Percentiles rank a stretch among this genome's conserved stretches.
phyloP scores from a whole-genome alignment of 345 rosid genomes.

The Corchorus olitorius region DNA sequence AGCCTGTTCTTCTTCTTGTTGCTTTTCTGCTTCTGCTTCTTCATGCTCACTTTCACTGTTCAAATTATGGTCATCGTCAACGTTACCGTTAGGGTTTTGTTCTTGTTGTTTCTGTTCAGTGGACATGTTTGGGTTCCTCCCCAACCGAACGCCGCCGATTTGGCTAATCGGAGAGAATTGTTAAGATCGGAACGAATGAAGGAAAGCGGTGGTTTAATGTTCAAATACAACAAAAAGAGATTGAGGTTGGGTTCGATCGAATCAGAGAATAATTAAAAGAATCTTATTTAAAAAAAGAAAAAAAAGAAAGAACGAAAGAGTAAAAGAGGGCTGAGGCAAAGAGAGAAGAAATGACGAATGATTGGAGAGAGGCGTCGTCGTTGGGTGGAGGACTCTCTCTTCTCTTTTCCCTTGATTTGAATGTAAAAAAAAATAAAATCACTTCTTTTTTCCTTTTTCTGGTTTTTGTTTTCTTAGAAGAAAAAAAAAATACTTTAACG shows the following conservation, averaged over 20 bases:
- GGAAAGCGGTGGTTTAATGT: background rate
- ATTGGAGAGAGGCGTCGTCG: background rate
- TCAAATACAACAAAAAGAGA: background rate
- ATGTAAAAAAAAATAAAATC: no score
- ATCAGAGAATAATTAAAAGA: slow-evolving; percentile 13
- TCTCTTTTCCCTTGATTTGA: no score
- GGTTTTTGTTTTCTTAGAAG: no score
- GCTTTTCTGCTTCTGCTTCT: slow-evolving; percentile 23
- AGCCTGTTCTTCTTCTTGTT: slow-evolving; percentile 24
- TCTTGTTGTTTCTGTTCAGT: slow-evolving; percentile 27
- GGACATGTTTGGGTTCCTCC: slow-evolving; percentile 18
- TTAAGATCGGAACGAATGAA: background rate
- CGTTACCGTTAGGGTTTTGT: slow-evolving; percentile 36
- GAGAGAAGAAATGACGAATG: background rate
- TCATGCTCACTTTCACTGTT: slow-evolving; percentile 31
- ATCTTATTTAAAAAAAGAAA: background rate
- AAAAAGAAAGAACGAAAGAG: background rate
- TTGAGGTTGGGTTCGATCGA: background rate
- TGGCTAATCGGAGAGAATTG: slow-evolving; percentile 18
- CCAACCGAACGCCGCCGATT: background rate
- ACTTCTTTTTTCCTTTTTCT: background rate
- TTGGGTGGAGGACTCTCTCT: background rate
- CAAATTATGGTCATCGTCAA: slow-evolving; percentile 12
- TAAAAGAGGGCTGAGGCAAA: background rate
- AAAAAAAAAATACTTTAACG: no score